phyloP scores from a whole-genome alignment of 1,139 yeast species.

The Taphrina pruni region DNA sequence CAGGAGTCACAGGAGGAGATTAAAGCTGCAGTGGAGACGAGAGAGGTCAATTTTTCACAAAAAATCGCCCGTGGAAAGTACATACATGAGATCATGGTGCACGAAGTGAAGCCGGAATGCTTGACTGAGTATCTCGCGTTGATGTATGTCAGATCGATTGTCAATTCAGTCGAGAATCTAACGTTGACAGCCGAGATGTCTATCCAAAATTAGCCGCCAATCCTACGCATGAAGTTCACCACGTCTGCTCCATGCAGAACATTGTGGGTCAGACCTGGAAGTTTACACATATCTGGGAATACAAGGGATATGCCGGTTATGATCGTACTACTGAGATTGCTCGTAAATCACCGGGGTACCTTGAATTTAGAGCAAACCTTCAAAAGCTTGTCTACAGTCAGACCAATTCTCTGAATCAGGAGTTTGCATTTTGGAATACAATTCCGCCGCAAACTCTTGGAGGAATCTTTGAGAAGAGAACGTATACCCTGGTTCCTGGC shows the following conservation, averaged over 20 bases:
- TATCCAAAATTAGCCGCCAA: constrained; percentile 53
- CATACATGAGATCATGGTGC: constrained; percentile 55
- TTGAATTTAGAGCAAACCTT: constrained; percentile 50
- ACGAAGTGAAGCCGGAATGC: constrained; percentile 53
- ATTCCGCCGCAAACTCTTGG: constrained; percentile 55
- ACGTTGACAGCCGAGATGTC: constrained; percentile 35
- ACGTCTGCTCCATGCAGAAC: constrained; percentile 56
- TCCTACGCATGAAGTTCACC: constrained; percentile 51
- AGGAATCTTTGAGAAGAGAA: constrained; percentile 56
- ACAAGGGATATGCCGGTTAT: constrained; percentile 56
- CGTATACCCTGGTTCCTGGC: constrained; percentile 55
- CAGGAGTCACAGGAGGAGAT: constrained; percentile 38
- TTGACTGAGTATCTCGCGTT: constrained; percentile 53
- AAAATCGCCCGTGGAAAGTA: constrained; percentile 55
- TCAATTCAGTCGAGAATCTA: not conserved
- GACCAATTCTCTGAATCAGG: constrained; percentile 53
- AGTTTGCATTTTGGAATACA: constrained; percentile 57
- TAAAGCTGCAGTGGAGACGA: constrained; percentile 35
- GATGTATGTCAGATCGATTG: constrained; percentile 45
- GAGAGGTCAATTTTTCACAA: constrained; percentile 43
- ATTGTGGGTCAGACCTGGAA: constrained; percentile 55
- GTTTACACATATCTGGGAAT: constrained; percentile 55
- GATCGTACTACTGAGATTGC: constrained; percentile 53
- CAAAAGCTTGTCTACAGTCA: constrained; percentile 53
- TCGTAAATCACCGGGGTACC: constrained; percentile 51